Percentiles rank a stretch among this genome's conserved stretches.
Conservation (phyloP, 1,284 basidiomycete genomes). For the Naganishia sp. region DNA sequence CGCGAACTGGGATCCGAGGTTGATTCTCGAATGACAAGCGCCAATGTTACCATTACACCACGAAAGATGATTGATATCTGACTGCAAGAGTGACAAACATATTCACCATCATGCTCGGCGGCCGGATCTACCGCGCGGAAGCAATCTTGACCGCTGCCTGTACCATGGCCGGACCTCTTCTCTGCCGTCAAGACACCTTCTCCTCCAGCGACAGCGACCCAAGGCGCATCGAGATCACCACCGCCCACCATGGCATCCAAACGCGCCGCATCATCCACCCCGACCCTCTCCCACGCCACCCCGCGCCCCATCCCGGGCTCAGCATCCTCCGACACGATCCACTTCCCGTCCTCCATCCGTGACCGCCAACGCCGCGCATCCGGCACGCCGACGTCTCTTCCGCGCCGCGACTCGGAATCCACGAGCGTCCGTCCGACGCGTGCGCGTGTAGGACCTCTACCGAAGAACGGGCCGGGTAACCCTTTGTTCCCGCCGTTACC, state of each 20-base stretch:
- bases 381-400: constrained; percentile 8
- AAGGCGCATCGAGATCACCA: background rate
- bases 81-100: too few species aligned
- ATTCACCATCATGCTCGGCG: background rate
- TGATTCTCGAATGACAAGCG: too few species aligned
- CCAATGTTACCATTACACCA: too few species aligned
- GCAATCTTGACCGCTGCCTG: background rate
- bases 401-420: constrained; percentile 1
- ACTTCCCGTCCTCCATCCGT: constrained; percentile 4
- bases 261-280: constrained; percentile 26
- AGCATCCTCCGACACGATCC: constrained; percentile 9
- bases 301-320: constrained; percentile 22
- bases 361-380: constrained; percentile 21
- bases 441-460: constrained; percentile 48
- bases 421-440: constrained; percentile 39
- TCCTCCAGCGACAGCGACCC: background rate
- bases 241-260: background rate
- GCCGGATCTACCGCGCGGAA: background rate
- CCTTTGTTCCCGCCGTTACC: constrained; percentile 52
- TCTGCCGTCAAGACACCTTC: background rate
- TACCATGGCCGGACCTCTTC: background rate
- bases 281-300: constrained; percentile 25
- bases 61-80: too few species aligned
- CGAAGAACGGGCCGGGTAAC: constrained; percentile 49
- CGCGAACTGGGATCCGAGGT: too few species aligned